phyloP scores from a whole-genome alignment of 2,329 filamentous ascomycete species.

The Coniella lustricola region DNA sequence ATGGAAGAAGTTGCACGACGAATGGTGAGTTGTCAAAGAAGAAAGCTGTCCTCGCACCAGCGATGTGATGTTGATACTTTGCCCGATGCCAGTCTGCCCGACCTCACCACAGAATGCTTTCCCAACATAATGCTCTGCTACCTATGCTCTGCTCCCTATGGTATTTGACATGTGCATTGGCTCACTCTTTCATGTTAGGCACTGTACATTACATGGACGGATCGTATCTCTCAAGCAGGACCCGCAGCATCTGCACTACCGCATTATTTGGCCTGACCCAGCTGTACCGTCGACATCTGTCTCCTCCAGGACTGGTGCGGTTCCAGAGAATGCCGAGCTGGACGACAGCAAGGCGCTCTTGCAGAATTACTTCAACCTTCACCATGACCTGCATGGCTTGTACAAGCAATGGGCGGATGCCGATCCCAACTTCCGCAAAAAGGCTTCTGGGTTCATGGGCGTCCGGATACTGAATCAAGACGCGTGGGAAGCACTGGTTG shows the following conservation, averaged over 20 bases:
- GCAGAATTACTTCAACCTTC: constrained; percentile 79
- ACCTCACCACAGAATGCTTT: no score
- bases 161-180: not conserved
- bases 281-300: constrained; percentile 30
- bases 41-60: no score
- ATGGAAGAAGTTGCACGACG: constrained; percentile 79
- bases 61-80: no score
- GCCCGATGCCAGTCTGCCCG: no score
- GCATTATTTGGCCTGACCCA: constrained; percentile 52
- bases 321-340: constrained; percentile 11
- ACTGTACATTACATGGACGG: constrained; percentile 77
- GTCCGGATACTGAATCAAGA: constrained; percentile 91
- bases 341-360: constrained; percentile 72
- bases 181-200: constrained; percentile 37
- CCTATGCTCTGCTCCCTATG: no score
- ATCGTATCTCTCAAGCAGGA: constrained; percentile 84
- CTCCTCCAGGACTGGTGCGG: constrained; percentile 18
- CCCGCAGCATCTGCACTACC: constrained; percentile 69
- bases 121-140: not conserved
- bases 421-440: constrained; percentile 83
- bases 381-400: constrained; percentile 64
- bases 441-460: constrained; percentile 80
- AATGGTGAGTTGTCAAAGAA: constrained; percentile 59
- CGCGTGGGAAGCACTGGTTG: constrained; percentile 87
- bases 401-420: constrained; percentile 74